Evolutionary conservation across 768 basidiomycete species (phyloP).

Genomic region (Mycena polygramma): DNA sequence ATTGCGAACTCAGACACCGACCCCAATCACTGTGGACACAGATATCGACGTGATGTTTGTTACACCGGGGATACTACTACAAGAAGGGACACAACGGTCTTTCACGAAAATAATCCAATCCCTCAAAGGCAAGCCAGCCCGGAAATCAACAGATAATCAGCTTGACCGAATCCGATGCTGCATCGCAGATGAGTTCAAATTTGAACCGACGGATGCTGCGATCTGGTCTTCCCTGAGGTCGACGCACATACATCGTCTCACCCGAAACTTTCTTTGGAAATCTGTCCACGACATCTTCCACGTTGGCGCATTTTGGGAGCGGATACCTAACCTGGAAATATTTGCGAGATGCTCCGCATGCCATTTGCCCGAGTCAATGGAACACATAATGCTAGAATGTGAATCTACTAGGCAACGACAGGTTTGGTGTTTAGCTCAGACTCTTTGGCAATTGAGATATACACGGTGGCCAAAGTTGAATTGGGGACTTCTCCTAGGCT

Average conservation of each 20-base stretch:
- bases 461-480: too few relatives aligned
- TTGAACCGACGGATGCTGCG: background rate
- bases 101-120: background rate
- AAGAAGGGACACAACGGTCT: background rate
- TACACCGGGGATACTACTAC: background rate
- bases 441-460: too few relatives aligned
- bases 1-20: background rate
- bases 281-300: background rate
- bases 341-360: background rate
- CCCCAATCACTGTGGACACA: background rate
- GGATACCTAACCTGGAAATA: background rate
- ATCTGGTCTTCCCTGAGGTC: background rate
- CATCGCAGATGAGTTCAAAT: background rate
- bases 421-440: too few relatives aligned
- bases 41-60: slow-evolving; percentile 1
- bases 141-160: too few relatives aligned
- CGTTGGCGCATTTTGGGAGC: background rate
- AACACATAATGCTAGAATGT: background rate
- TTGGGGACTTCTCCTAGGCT: background rate
- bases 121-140: too few relatives aligned
- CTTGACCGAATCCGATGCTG: background rate
- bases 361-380: background rate
- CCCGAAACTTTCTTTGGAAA: slow-evolving; percentile 1
- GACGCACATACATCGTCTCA: background rate
- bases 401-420: background rate